phyloP scores from a whole-genome alignment of 805 yeast species.

The Lachancea dasiensis region DNA sequence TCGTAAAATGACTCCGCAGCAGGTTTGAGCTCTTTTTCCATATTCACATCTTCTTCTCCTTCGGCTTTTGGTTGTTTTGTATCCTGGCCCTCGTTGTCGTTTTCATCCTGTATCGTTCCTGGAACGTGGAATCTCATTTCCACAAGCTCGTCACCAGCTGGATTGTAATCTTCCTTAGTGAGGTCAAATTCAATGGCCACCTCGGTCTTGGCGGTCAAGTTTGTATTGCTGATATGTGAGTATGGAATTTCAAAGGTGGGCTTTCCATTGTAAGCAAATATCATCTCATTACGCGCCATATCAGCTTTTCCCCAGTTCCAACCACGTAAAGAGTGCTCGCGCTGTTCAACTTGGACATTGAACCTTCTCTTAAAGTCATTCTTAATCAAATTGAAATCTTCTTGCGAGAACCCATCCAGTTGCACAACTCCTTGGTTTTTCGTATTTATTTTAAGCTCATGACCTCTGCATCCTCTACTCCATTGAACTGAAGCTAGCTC shows the following conservation, averaged over 20 bases:
- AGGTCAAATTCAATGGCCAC: slow-evolving; percentile 82
- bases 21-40: slow-evolving; percentile 36
- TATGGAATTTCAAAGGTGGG: slow-evolving; percentile 93
- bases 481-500: slow-evolving; percentile 76
- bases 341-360: slow-evolving; percentile 64
- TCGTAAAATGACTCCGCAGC: slow-evolving; percentile 87
- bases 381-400: slow-evolving; percentile 75
- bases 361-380: slow-evolving; percentile 78
- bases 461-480: slow-evolving; percentile 93
- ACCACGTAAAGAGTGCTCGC: slow-evolving; percentile 91
- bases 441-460: slow-evolving; percentile 83
- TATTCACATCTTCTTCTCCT: slow-evolving; percentile 29
- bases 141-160: slow-evolving; percentile 91
- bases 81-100: slow-evolving; percentile 25
- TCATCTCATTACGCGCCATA: slow-evolving; percentile 84
- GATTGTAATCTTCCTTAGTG: slow-evolving; percentile 46
- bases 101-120: slow-evolving; percentile 40
- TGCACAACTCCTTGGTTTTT: slow-evolving; percentile 79
- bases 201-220: slow-evolving; percentile 86
- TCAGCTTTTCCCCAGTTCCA: slow-evolving; percentile 99
- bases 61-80: slow-evolving; percentile 31
- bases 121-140: slow-evolving; percentile 93
- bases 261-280: slow-evolving; percentile 77
- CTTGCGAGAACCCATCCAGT: slow-evolving; percentile 87
- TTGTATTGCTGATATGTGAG: slow-evolving; percentile 70